Base-by-base conservation (phyloP, 2,329 filamentous ascomycete genomes). In the Hypoxylon sp. region DNA sequence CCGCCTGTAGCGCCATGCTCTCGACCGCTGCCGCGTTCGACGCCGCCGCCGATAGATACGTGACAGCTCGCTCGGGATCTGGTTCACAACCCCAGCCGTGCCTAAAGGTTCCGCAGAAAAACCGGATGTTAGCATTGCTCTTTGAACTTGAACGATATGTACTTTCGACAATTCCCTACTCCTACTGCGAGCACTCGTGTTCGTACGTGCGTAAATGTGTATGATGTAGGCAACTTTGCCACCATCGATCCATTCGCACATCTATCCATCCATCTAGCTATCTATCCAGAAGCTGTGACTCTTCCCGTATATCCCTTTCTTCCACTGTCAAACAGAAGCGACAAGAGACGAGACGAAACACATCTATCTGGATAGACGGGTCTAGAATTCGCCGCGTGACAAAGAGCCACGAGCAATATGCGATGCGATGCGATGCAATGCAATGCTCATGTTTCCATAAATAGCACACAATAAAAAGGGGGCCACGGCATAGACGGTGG, bases 1-100 rank as follows among this genome's bases (percentile, higher is more conserved):
- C 96, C 7, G 94, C 92, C 71, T 91, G 85, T 21, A 98, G 87
- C 29, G 96, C 96, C 73, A 94, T 84, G 56, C 91, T 87, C 82
- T 99, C 96, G 59, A 99, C 88, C 43, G 88, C 86, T 23, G 95
- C 96, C 23, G 94, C 93, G 80, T 97, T 97, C 46, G 92, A 91
- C 4, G 96, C 96, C 50, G 96, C 96, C 29, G 91, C 89, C 19
- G 92, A 93, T 43, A 99, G 89, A 79, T 94, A 97, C 66, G 87
- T 89, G 55, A 98, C 88, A 30, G 94, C 96, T 71, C 86, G 85
- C 67, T 87, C 84, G 34, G 90, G 87, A 75, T 97, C 85, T 54
- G 91, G 87, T 54, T 86, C 78, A 76, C 93, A 95, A 56, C 96
- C 96, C 96, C 96, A 98, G 71, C 94, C 94, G 78, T 98, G 95